Conservation (phyloP, 2,329 filamentous ascomycete genomes). For the Diaporthe destruens region DNA sequence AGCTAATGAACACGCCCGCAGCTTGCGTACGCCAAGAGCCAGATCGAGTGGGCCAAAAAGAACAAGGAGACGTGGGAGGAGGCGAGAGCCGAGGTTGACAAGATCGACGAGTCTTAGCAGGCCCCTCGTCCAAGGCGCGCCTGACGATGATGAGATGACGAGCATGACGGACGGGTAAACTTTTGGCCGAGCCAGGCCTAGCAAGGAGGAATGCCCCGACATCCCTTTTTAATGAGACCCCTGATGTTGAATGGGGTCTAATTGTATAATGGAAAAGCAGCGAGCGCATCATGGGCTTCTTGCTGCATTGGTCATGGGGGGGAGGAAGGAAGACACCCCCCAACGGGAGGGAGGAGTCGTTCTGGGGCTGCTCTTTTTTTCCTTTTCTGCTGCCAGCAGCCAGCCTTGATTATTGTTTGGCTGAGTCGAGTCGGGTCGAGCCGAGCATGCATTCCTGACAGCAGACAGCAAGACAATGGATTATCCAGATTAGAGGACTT, state of each 20-base stretch:
- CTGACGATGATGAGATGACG: slow-evolving; percentile 22
- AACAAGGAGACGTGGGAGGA: slow-evolving; percentile 94
- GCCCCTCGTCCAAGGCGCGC: background rate
- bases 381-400: background rate
- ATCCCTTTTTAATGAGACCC: slow-evolving; percentile 18
- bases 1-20: slow-evolving; percentile 52
- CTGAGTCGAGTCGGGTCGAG: background rate
- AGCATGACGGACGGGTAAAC: slow-evolving; percentile 34
- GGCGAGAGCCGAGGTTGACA: slow-evolving; percentile 86
- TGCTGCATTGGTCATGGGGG: slow-evolving; percentile 4
- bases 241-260: slow-evolving; percentile 17
- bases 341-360: background rate
- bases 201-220: background rate
- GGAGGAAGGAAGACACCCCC: background rate
- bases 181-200: background rate
- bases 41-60: slow-evolving; percentile 94
- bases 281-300: background rate
- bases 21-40: slow-evolving; percentile 92
- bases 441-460: background rate
- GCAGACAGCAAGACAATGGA: slow-evolving; percentile 20
- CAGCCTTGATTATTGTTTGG: background rate
- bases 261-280: slow-evolving; percentile 41
- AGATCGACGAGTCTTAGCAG: slow-evolving; percentile 76
- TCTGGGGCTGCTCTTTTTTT: background rate
- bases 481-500: background rate